Evolutionary conservation across 208 protist genomes (phyloP).

Genomic region (Trypanosoma brucei): DNA sequence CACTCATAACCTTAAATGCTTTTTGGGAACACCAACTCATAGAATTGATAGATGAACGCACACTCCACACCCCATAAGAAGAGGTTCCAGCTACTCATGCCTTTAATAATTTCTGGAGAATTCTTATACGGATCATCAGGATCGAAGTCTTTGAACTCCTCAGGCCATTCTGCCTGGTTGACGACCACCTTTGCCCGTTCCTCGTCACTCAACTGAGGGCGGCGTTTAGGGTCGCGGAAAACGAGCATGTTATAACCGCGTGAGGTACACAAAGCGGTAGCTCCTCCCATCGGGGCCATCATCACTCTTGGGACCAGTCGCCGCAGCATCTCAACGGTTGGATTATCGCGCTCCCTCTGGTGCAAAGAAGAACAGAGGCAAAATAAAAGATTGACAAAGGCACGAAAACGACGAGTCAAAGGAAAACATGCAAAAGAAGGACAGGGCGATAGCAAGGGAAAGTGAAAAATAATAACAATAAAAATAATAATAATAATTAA

Average conservation of each 20-base stretch:
- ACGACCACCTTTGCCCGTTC: slow-evolving; percentile 85
- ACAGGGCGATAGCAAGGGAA: background rate
- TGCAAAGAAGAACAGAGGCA: background rate
- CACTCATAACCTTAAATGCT: slow-evolving; percentile 50
- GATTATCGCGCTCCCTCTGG: background rate
- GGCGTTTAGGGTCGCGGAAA: slow-evolving; percentile 84
- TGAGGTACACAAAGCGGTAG: slow-evolving; percentile 37
- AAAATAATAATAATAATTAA: slow-evolving; percentile 11
- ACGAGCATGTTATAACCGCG: slow-evolving; percentile 83
- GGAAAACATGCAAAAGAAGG: too few relatives aligned
- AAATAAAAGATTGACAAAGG: too few relatives aligned
- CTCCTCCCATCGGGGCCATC: slow-evolving; percentile 27
- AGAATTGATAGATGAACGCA: slow-evolving; percentile 90
- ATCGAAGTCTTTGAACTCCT: slow-evolving; percentile 89
- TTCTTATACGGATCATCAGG: slow-evolving; percentile 92
- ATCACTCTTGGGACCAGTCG: slow-evolving; percentile 48
- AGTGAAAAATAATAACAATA: slow-evolving; percentile 12
- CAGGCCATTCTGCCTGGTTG: slow-evolving; percentile 87
- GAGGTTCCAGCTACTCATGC: slow-evolving; percentile 85
- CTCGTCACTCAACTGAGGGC: slow-evolving; percentile 84
- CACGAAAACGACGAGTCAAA: too few relatives aligned
- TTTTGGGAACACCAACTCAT: slow-evolving; percentile 84
- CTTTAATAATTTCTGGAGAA: slow-evolving; percentile 79
- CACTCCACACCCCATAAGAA: slow-evolving; percentile 84
- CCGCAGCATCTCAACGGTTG: slow-evolving; percentile 29